Evolutionary conservation across 345 rosid genomes (phyloP), one percentile per base, ranked within the genome.

Genomic region (Citrus mangshanensis): DNA sequence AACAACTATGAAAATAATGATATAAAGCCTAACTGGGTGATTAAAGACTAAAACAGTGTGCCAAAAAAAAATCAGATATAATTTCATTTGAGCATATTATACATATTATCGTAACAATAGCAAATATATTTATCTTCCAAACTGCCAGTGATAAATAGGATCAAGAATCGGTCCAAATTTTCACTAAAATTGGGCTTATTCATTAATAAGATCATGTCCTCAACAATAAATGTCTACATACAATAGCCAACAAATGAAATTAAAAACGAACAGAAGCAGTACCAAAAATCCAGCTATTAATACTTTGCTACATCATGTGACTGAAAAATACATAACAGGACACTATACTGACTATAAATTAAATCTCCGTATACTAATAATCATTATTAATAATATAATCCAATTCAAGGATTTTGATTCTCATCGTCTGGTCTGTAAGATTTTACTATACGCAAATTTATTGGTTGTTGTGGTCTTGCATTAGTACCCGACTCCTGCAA

Each of bases 401-500:
- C 49, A 9, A 66, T 18, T 66, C 30, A 65, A 37, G 42, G 49
- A 49, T 18, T 79, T 72, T 25, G 70, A 37, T 74, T 68, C 70
- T 70, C 78, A n/a, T 78, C 72, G 25, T 24, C 67, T 62, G 93
- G 91, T 61, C 79, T 78, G 67, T 60, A 89, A 42, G 91, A 87
- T 4, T 89, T 73, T 25, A 94, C 76, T 0, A 55, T 9, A 0
- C 97, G 90, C 21, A 35, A 51, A 78, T 90, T 89, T 75, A 74
- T 37, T 46, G 89, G 81, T 21, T 93, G 97, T 35, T 81, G 12
- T 6, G 95, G 98, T 65, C 98, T 89, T 32, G 98, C 95, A 78
- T 94, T 94, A 30, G 85, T 67, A 68, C 87, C 21, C 0, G 93
- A 79, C n/a, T 76, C 87, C 96, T 93, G 89, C 76, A 82, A 18